phyloP scores from a whole-genome alignment of 2,329 filamentous ascomycete species.

The Coniochaeta hoffmannii region DNA sequence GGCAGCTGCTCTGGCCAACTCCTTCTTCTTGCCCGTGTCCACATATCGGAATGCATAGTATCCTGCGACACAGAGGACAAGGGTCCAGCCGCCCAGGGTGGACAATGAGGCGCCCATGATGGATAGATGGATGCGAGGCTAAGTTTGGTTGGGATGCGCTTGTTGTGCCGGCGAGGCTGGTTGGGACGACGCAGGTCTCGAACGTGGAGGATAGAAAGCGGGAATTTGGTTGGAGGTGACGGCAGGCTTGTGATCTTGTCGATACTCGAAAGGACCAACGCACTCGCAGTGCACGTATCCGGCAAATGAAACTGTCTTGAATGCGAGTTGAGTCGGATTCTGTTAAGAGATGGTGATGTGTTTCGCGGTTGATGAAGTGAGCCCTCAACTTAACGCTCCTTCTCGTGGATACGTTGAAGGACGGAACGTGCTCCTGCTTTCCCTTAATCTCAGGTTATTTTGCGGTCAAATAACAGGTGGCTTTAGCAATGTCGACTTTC shows the following conservation, averaged over 20 bases:
- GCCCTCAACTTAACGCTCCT: background rate
- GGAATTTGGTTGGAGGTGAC: background rate
- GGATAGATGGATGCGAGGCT: background rate
- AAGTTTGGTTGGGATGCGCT: background rate
- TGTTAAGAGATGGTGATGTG: background rate
- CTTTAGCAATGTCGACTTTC: slow-evolving; percentile 9
- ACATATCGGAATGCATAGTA: slow-evolving; percentile 13
- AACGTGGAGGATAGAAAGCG: background rate
- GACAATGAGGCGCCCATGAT: slow-evolving; percentile 27
- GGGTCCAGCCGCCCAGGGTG: slow-evolving; percentile 24
- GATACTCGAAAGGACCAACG: background rate
- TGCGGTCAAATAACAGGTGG: slow-evolving; percentile 16
- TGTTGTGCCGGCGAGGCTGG: background rate
- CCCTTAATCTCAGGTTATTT: background rate
- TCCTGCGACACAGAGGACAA: slow-evolving; percentile 18
- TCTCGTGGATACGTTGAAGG: background rate
- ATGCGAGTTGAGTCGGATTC: background rate
- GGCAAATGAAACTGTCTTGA: background rate
- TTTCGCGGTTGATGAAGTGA: too few relatives aligned
- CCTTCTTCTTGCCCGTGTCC: slow-evolving; percentile 13
- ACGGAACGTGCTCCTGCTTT: background rate
- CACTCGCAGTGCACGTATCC: background rate
- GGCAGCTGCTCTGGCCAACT: slow-evolving; percentile 10
- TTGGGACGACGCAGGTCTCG: background rate
- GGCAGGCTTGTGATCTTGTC: background rate